Evolutionary conservation across 805 yeast genomes (phyloP), one percentile per base, ranked within the genome.

Genomic region (Starmerella ratchasimensis): DNA sequence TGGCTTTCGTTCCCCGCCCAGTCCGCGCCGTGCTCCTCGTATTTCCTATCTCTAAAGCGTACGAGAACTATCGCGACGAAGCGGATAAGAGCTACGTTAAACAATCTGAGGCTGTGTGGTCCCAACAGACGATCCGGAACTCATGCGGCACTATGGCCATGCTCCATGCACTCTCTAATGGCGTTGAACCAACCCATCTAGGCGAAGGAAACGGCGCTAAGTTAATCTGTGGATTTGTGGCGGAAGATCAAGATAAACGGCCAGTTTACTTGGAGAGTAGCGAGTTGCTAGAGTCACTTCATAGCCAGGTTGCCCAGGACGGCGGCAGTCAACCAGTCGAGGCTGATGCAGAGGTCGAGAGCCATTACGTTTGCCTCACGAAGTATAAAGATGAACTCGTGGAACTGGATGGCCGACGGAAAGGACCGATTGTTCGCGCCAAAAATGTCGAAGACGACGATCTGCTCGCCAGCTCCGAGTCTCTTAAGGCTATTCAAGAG

Each of bases 111-210:
- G 62, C 74, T 13, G 46, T 67, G n/a, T 90, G 97, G 96, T 72
- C 76, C 49, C 74, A 72, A 47, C 98, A 88, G 52, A 74, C 84
- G 1, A 72, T 90, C 14, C 72, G 71, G 44, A 88, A 88, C 55
- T 93, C 93, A 0, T 88, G 98, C 61, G 98, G 98, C 4, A 68
- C 93, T 23, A 82, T 80, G 58, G 97, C 94, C 0, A 56, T 90
- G 32, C 60, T 88, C 17, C 96, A 88, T 50, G 64, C 75, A 0
- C 48, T 70, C 7, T 56, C 67, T 29, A 57, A 68, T 33, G 57
- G 56, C 9, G 47, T 56, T 4, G 58, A 60, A 6, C 31, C 37
- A 5, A 50, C 47, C 16, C 33, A 42, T 18, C 42, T 63, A 18
- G 46, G 51, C 21, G 14, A 25, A 3, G 51, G 50, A 16, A 34